These are phyloP conservation scores for Podosphaera xanthii DNA, from an alignment of 2,329 filamentous ascomycete genomes.

Conservation along the genomic window DNA sequence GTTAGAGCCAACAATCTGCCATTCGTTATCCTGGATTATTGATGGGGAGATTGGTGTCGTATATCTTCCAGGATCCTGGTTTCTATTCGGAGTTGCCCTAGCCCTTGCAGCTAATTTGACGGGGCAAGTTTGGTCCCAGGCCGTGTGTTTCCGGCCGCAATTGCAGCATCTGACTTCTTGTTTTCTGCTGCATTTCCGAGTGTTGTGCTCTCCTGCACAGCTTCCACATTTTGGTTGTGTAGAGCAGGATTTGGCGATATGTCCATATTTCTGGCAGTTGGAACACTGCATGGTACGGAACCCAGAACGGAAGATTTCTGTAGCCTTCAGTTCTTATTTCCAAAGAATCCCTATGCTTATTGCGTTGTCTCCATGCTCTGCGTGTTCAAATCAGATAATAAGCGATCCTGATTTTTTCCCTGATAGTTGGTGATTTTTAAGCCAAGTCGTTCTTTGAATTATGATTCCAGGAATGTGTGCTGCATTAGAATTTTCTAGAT, in stretches of 20 bases:
- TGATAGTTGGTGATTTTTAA: too few species aligned
- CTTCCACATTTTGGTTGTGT: not conserved
- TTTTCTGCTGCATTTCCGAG: not conserved
- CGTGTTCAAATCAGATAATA: too few species aligned
- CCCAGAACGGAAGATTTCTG: too few species aligned
- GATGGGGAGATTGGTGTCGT: not conserved
- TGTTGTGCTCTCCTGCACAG: not conserved
- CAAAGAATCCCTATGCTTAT: too few species aligned
- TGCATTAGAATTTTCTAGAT: too few species aligned
- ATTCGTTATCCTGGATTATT: not conserved
- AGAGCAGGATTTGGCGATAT: not conserved
- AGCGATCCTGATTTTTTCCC: too few species aligned
- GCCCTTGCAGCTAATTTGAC: not conserved
- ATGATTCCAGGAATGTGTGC: too few species aligned
- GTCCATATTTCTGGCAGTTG: not conserved
- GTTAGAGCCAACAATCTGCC: not conserved
- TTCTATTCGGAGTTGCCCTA: not conserved
- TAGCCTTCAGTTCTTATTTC: too few species aligned
- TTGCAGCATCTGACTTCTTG: not conserved
- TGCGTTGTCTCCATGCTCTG: too few species aligned
- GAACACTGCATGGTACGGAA: too few species aligned
- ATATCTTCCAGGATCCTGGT: not conserved
- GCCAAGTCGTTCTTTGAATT: too few species aligned
- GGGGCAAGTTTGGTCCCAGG: not conserved
- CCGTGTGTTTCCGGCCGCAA: not conserved